These are phyloP conservation scores for Aspergillus sclerotioniger DNA, from an alignment of 495 filamentous ascomycete genomes.

Conservation along the genomic window DNA sequence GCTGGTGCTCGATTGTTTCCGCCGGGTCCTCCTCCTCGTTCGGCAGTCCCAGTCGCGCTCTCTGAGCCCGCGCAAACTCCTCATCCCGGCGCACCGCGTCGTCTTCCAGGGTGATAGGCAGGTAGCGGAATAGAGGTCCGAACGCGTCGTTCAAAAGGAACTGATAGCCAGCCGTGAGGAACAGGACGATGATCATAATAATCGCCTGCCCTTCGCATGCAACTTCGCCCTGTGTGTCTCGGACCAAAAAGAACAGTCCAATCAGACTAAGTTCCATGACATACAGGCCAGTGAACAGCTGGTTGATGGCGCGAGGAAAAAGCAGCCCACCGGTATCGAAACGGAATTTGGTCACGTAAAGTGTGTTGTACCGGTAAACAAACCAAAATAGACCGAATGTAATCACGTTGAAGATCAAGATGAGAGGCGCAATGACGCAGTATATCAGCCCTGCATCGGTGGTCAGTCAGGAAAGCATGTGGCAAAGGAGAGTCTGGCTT, in stretches of 20 bases:
- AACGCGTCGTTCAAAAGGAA: constrained; percentile 81
- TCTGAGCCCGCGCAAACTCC: constrained; percentile 78
- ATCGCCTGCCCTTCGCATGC: constrained; percentile 79
- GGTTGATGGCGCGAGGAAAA: constrained; percentile 92
- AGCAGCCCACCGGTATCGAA: constrained; percentile 92
- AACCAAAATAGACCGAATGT: constrained; percentile 96
- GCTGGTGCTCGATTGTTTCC: constrained; percentile 45
- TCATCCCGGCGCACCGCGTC: constrained; percentile 86
- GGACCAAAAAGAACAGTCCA: constrained; percentile 86
- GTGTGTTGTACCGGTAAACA: constrained; percentile 92
- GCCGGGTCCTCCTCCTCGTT: constrained; percentile 32
- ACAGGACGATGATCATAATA: constrained; percentile 75
- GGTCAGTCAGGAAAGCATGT: constrained; percentile 10
- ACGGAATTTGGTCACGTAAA: constrained; percentile 89
- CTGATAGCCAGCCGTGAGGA: constrained; percentile 79
- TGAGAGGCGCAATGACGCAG: constrained; percentile 83
- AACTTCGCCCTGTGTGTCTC: constrained; percentile 55
- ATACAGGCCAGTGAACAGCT: constrained; percentile 92
- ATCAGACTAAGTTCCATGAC: constrained; percentile 90
- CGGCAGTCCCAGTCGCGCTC: constrained; percentile 49
- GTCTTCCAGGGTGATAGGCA: constrained; percentile 95
- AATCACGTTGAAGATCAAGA: constrained; percentile 89
- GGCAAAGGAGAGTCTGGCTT: constrained; percentile 20
- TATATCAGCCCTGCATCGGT: constrained; percentile 68
- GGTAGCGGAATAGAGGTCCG: constrained; percentile 77